phyloP scores from a whole-genome alignment of 257 asterid genomes.

The Striga asiatica region DNA sequence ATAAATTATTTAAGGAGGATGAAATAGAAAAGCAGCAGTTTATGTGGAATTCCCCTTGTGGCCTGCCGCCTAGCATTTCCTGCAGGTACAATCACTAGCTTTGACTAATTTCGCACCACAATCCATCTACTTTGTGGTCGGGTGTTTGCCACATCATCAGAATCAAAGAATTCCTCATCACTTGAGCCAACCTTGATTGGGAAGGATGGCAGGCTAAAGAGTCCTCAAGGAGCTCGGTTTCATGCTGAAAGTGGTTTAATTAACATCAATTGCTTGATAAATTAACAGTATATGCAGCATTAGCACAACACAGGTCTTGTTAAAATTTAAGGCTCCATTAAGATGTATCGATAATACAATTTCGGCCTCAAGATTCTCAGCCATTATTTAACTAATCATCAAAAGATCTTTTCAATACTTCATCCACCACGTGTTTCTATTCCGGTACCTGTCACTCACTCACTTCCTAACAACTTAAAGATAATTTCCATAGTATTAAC shows the following conservation, averaged over 20 bases:
- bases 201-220: slow-evolving; percentile 68
- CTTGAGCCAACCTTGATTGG: slow-evolving; percentile 84
- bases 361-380: no score
- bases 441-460: not conserved
- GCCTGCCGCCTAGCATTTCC: slow-evolving; percentile 45
- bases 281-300: not conserved
- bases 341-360: not conserved
- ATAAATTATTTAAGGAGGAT: slow-evolving; percentile 1
- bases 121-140: slow-evolving; percentile 38
- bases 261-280: not conserved
- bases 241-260: slow-evolving; percentile 89
- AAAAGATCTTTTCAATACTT: not conserved
- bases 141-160: slow-evolving; percentile 69
- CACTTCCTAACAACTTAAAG: slow-evolving; percentile 1
- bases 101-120: slow-evolving; percentile 45
- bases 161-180: slow-evolving; percentile 86
- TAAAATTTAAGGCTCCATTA: not conserved
- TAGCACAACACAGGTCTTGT: not conserved
- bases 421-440: not conserved
- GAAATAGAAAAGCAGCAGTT: slow-evolving; percentile 39
- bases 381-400: not conserved
- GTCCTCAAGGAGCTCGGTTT: slow-evolving; percentile 87
- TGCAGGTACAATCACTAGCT: slow-evolving; percentile 38
- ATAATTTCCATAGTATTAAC: no score
- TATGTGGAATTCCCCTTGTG: slow-evolving; percentile 50